Evolutionary conservation across 169 alveolate species (phyloP), one percentile per base, ranked within the genome.

Genomic region (Eimeria sp.): DNA sequence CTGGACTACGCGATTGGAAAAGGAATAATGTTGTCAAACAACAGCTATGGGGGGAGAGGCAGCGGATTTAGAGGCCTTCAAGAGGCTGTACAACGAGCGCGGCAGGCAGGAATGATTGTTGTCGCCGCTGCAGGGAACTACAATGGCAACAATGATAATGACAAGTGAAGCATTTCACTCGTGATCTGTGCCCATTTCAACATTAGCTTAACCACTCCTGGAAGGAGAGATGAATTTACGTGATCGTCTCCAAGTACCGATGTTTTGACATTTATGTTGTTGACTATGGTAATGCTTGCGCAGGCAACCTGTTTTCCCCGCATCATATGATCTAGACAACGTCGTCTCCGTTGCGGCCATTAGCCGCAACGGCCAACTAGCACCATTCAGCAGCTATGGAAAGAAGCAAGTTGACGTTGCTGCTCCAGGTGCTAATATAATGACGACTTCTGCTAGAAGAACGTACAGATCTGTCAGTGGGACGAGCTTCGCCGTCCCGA

Each of bases 1-100:
- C 91, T 97, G 65, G 98, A 97, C 83, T 97, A 96, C 61, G 98
- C 98, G 25, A 65, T 97, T 30, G 98, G 97, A 49, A 97, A 96
- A 40, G 98, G 98, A 16, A 97, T 95, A 43, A 95, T 63, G 90
- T 84, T 97, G 61, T 97, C 98, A 13, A 97, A 96, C 90, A 97
- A 97, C 86, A 95, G 97, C 94, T 97, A 97, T 89, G 98, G 98
- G 58, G 97, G 98, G 27, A 88, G 98, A 73, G 96, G 96, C 22
- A 93, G 95, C 34, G 97, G 97, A 72, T 96, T 89, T 27, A 96
- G 73, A n/a, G 97, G 95, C 16, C 96, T 95, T 40, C 75, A 95
- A 45, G 95, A 95, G 57, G 97, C 97, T 25, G 97, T 95, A 16
- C 88, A 84, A 43, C 75, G 96, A 20, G 97, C 97, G 9, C 78